Conservation (phyloP, 2,329 filamentous ascomycete genomes). For the Paecilomyces fulvus region DNA sequence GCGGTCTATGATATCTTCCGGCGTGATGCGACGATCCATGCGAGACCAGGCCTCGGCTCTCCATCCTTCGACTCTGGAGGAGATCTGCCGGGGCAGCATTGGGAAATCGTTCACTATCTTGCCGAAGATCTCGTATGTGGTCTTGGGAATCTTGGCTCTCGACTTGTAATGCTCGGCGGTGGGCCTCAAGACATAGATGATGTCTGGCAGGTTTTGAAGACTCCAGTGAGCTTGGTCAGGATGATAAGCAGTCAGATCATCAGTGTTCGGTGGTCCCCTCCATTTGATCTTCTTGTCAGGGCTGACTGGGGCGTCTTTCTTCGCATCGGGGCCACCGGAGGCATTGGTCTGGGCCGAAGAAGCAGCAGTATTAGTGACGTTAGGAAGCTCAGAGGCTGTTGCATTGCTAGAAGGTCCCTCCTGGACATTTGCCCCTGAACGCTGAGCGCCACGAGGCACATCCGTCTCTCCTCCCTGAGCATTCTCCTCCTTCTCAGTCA, state of each 20-base stretch:
- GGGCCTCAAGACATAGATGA: slow-evolving; percentile 15
- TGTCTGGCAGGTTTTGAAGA: slow-evolving; percentile 16
- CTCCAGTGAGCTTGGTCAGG: slow-evolving; percentile 14
- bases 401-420: no score
- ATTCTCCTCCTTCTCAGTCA: no score
- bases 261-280: neutral
- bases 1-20: slow-evolving; percentile 15
- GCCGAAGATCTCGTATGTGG: slow-evolving; percentile 8
- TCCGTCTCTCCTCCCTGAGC: no score
- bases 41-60: slow-evolving; percentile 19
- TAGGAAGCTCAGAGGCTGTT: neutral
- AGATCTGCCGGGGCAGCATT: slow-evolving; percentile 11
- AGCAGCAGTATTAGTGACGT: neutral
- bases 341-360: neutral
- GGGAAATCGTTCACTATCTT: slow-evolving; percentile 6
- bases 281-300: neutral
- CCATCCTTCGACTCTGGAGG: slow-evolving; percentile 15
- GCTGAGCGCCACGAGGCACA: no score
- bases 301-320: neutral
- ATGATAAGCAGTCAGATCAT: slow-evolving; percentile 6
- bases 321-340: neutral
- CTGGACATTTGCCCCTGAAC: no score
- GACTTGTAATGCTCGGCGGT: slow-evolving; percentile 1
- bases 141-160: slow-evolving; percentile 2
- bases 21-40: slow-evolving; percentile 14